These are phyloP conservation scores for Botrytis elliptica DNA, from an alignment of 2,329 filamentous ascomycete species.

Conservation along the genomic window DNA sequence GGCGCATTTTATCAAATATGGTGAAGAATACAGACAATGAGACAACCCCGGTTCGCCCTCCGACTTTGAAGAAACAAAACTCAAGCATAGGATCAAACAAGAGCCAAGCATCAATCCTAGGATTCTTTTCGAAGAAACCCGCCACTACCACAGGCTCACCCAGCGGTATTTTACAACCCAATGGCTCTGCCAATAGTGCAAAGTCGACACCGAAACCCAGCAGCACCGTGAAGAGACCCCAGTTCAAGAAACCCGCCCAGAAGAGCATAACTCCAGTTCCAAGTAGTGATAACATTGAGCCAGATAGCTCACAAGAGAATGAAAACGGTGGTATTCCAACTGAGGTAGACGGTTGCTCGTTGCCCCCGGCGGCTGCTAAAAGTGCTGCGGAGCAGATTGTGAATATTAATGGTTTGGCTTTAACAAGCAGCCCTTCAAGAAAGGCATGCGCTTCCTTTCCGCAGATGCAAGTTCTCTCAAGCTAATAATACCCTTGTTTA, in stretches of 20 bases:
- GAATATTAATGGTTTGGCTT: slow-evolving; percentile 42
- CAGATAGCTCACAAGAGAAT: slow-evolving; percentile 67
- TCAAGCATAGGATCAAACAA: slow-evolving; percentile 45
- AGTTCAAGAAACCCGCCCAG: slow-evolving; percentile 33
- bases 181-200: slow-evolving; percentile 40
- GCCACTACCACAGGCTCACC: slow-evolving; percentile 41
- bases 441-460: slow-evolving; percentile 55
- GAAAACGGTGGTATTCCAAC: slow-evolving; percentile 43
- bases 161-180: slow-evolving; percentile 35
- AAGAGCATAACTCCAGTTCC: slow-evolving; percentile 67
- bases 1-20: slow-evolving; percentile 24
- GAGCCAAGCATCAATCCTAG: slow-evolving; percentile 70
- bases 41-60: slow-evolving; percentile 33
- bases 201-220: slow-evolving; percentile 38
- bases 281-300: slow-evolving; percentile 73
- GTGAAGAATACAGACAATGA: slow-evolving; percentile 27
- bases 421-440: slow-evolving; percentile 71
- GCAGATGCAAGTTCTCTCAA: background rate
- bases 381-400: slow-evolving; percentile 44
- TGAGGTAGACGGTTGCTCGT: slow-evolving; percentile 54
- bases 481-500: slow-evolving; percentile 1
- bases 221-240: slow-evolving; percentile 46
- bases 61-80: slow-evolving; percentile 36
- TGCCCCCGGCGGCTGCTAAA: slow-evolving; percentile 46
- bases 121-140: slow-evolving; percentile 69